These are phyloP conservation scores for Nicotiana knightiana DNA, from an alignment of 257 asterid genomes.

Conservation along the genomic window DNA sequence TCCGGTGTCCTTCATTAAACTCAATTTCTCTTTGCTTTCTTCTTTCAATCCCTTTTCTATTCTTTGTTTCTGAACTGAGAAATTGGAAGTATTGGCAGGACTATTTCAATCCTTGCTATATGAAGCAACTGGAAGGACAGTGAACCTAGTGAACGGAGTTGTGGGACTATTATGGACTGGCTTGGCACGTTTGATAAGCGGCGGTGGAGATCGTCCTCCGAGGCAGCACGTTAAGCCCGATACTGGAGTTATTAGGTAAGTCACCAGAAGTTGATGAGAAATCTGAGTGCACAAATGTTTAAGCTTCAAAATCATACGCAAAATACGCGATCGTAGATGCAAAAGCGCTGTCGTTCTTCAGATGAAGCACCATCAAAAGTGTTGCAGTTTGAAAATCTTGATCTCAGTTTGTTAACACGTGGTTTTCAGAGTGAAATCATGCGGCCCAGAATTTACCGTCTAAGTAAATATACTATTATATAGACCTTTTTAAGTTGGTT, in stretches of 20 bases:
- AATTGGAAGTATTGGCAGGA: too few species aligned
- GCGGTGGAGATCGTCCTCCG: conserved; percentile 56
- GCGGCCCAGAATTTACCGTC: too few species aligned
- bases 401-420: too few species aligned
- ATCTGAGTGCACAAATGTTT: neutral
- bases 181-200: conserved; percentile 53
- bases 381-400: neutral
- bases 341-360: neutral
- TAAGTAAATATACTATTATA: too few species aligned
- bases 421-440: too few species aligned
- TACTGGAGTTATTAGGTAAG: conserved; percentile 14
- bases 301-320: too few species aligned
- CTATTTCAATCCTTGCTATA: too few species aligned
- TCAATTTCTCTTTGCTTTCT: too few species aligned
- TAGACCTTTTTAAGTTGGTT: too few species aligned
- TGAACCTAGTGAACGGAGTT: too few species aligned
- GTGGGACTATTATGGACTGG: conserved; percentile 51
- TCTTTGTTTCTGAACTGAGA: conserved; percentile 41
- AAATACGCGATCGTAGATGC: neutral
- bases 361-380: neutral
- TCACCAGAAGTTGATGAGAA: neutral
- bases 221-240: conserved; percentile 48
- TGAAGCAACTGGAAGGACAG: too few species aligned
- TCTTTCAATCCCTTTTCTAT: conserved; percentile 22
- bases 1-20: conserved; percentile 29